Evolutionary conservation across 257 asterid species (phyloP).

Genomic region (Rauvolfia tetraphylla): DNA sequence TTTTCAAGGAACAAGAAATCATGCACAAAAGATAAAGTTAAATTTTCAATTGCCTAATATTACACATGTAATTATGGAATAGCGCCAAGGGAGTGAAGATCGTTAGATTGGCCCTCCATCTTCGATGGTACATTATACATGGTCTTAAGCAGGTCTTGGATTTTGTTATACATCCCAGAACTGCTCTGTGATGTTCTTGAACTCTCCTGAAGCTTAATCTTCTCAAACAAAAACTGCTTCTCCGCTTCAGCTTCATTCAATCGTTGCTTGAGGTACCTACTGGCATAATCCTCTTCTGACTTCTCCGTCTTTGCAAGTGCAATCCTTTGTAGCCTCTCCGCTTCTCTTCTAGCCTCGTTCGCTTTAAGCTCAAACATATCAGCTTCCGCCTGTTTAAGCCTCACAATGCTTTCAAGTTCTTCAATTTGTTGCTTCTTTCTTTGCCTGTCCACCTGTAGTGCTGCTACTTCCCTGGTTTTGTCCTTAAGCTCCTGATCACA

Average conservation of each 20-base stretch:
- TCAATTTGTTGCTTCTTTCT: conserved; percentile 77
- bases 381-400: conserved; percentile 89
- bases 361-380: conserved; percentile 93
- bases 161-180: conserved; percentile 64
- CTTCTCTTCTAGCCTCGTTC: conserved; percentile 84
- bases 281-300: conserved; percentile 83
- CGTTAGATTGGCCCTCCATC: conserved; percentile 34
- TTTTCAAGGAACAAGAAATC: conserved; percentile 8
- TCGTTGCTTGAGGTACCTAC: conserved; percentile 85
- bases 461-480: conserved; percentile 71
- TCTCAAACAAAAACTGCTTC: conserved; percentile 81
- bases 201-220: conserved; percentile 82
- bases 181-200: conserved; percentile 62
- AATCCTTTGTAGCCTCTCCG: conserved; percentile 82
- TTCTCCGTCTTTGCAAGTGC: conserved; percentile 82
- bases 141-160: conserved; percentile 78
- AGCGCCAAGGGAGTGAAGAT: conserved; percentile 32
- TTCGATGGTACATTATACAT: conserved; percentile 50
- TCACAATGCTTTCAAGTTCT: conserved; percentile 77
- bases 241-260: conserved; percentile 95
- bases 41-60: conserved; percentile 18
- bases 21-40: conserved; percentile 18
- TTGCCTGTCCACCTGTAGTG: conserved; percentile 77
- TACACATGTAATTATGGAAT: conserved; percentile 30
- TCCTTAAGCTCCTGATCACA: conserved; percentile 93